Evolutionary conservation across 2,329 filamentous ascomycete genomes (phyloP).

Genomic region (Trichoderma sp.): DNA sequence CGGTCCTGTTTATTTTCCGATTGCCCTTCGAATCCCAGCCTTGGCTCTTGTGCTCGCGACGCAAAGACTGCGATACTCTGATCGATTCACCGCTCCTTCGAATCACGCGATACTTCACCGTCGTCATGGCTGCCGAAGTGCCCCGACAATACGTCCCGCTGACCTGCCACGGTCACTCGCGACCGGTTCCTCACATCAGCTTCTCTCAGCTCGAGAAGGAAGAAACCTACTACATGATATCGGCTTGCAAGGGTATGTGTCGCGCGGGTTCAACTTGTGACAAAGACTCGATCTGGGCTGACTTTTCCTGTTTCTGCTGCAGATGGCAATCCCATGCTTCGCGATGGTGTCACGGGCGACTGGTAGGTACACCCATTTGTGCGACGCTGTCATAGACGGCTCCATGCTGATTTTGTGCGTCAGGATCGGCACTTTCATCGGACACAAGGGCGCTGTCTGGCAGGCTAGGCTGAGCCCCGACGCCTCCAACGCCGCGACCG

Average conservation of each 20-base stretch:
- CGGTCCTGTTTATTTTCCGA: constrained; percentile 1
- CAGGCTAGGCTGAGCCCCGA: constrained; percentile 88
- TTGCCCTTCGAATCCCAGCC: not conserved
- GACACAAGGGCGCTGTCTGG: constrained; percentile 98
- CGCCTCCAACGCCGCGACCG: constrained; percentile 83
- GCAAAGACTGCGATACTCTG: not conserved
- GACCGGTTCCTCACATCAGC: constrained; percentile 84
- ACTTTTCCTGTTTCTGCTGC: constrained; percentile 17
- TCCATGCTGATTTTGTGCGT: not conserved
- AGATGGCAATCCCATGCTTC: constrained; percentile 98
- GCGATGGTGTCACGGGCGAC: constrained; percentile 91
- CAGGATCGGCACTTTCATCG: constrained; percentile 96
- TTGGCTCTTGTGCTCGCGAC: not conserved
- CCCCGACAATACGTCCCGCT: constrained; percentile 71
- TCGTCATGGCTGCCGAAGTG: constrained; percentile 35
- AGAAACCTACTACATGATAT: constrained; percentile 86
- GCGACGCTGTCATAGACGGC: not conserved
- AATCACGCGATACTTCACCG: not conserved
- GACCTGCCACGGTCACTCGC: constrained; percentile 91
- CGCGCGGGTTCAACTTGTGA: not conserved
- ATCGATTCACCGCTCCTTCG: not conserved
- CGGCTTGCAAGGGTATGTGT: constrained; percentile 77
- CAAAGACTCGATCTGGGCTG: not conserved
- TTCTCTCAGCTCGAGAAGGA: constrained; percentile 83
- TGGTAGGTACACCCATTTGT: constrained; percentile 49